A percentile compares a stretch with the other conserved stretches of the same genome.
Evolutionary conservation across 2,329 filamentous ascomycete genomes (phyloP).

Genomic region (Penicillium palitans): DNA sequence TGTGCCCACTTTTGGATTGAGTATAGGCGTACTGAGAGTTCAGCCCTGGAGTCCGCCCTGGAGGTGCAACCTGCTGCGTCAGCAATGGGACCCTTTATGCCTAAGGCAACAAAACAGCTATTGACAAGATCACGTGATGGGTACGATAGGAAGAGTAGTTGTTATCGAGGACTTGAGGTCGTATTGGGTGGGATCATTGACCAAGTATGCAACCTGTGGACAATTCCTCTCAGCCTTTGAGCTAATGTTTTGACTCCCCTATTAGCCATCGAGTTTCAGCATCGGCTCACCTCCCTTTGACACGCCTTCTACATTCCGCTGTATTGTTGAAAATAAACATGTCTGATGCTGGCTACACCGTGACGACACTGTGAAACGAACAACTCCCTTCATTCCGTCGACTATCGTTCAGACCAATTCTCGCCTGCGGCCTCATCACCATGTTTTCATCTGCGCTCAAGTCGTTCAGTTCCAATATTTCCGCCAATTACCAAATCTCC

Average conservation of each 20-base stretch:
- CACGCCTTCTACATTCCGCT: not conserved
- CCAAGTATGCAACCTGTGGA: not conserved
- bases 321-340: conserved; percentile 3
- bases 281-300: not conserved
- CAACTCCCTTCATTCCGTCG: conserved; percentile 1
- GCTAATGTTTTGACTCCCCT: not conserved
- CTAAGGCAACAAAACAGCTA: not conserved
- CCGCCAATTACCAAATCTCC: conserved; percentile 83
- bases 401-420: not conserved
- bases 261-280: not conserved
- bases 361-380: conserved; percentile 18
- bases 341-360: conserved; percentile 2
- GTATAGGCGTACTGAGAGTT: not conserved
- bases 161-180: not conserved
- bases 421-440: conserved; percentile 40
- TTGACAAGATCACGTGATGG: not conserved
- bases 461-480: conserved; percentile 91
- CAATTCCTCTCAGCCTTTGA: not conserved
- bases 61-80: not conserved
- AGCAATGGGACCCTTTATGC: not conserved
- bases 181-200: not conserved
- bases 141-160: not conserved
- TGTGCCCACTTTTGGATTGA: too few species aligned
- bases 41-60: not conserved
- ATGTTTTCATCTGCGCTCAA: conserved; percentile 97